Base-by-base conservation (phyloP, 306 rosid species). In the Dryas alaskensis region DNA sequence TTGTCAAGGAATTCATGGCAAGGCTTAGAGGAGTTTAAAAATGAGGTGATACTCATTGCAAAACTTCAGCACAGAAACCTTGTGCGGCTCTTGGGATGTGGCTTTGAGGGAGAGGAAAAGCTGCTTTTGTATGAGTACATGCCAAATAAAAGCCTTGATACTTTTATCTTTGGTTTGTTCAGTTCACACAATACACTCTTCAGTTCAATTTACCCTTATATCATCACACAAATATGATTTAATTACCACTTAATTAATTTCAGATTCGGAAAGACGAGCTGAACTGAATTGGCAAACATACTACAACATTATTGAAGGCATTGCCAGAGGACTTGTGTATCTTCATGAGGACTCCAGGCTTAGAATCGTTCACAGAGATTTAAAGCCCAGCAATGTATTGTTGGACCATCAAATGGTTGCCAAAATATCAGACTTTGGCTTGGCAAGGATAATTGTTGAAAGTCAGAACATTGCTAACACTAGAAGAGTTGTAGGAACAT, bases 1-100 rank as follows among this genome's bases (percentile, higher is more conserved):
- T 45, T 89, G 14, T 84, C 84, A 1, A 79, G 68, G 45, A 83
- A 84, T 48, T 89, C 93, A 9, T 79, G 90, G 86, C 93, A 89
- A 79, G 93, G 93, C 44, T 44, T 68, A 57, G 78, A 76, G 37
- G 37, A 31, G 37, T 31, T 88, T 10, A 88, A 78, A 71, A 88
- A 88, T 62, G 90, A 88, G 71, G 64, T 89, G 6, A 68, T 77
- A 50, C 44, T 89, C 8, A 80, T 89, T 16, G 81, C 87, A 4
- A 86, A 84, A 72, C 90, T 89, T 61, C 91, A 89, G 57, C 89
- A 84, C 73, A 81, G 70, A 75, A 89, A 86, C 80, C 77, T 89
- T 66, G 89, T 86, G 69, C 85, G 80, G 76, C 79, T 89, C 31
- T 54, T 89, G 59, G 94, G 91, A 1, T 89, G 81, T 71, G 76